Evolutionary conservation across 805 yeast species (phyloP), one percentile per base, ranked within the genome.

Genomic region (Cyberlindnera mississippiensis): DNA sequence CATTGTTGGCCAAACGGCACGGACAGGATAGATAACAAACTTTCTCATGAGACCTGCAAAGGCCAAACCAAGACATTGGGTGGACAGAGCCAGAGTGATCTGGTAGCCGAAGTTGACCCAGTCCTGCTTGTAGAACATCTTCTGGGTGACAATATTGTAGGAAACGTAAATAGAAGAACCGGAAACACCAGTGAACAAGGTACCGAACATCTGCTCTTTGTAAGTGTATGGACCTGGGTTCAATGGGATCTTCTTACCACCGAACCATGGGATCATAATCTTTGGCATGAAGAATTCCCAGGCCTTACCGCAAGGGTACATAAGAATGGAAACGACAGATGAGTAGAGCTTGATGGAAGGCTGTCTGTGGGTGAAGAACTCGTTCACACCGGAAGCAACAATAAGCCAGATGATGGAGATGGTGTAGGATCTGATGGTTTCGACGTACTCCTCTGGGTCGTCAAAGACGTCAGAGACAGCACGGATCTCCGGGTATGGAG

Each of bases 401-500:
- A 72, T 63, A 17, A 73, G 61, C 81, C 79, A 77, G 33, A 67
- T 38, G 24, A 66, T 49, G 2, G 67, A 69, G 13, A 69, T 44
- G 20, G 61, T 45, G 47, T 67, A 68, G 12, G 68, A 56, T 52
- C 73, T 59, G 35, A 66, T 70, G 40, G 79, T 73, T 63, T 75
- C 78, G 46, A 71, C 70, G 5, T 76, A 75, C 19, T 71, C 55
- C 3, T 57, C 49, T 2, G 68, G 66, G 53, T 76, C 78, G 53
- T 76, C 80, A 24, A 64, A 48, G 27, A 76, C 69, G 17, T 76
- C 74, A 33, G 78, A 75, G 17, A 80, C 73, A 18, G 85, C 75
- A 58, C 87, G 70, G 16, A 80, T 85, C 59, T 80, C 86, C 1
- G 83, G 77, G 56, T 80, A 80, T 8, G 85, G 84, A 16, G 80